Evolutionary conservation across 2,329 filamentous ascomycete species (phyloP), one percentile per base, ranked within the genome.

Genomic region (Whalleya microplaca): DNA sequence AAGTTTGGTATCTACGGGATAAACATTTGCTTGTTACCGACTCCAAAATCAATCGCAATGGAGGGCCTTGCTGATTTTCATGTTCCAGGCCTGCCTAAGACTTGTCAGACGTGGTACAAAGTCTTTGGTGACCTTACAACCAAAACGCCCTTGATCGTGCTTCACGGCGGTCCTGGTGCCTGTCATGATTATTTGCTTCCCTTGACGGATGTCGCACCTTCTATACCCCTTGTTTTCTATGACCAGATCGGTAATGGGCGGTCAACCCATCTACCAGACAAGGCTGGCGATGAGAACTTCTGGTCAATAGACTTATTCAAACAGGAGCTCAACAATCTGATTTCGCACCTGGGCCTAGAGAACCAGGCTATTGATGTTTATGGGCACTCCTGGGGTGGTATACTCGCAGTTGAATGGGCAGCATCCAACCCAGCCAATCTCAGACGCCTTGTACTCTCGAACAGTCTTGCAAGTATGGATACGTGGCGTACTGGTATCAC

Each of bases 231-330:
- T 12, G 21, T 83, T 20, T 72, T 82, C 61, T 84, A 83, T 67
- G 80, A 84, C 59, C 80, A 83, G 58, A 67, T 83, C 50, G 80
- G 80, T 21, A 77, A 76, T 54, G 80, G 79, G 10, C 66, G 69
- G 10, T 80, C 75, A 4, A 83, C 80, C 0, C 79, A 76, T 48
- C 69, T 82, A 14, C 73, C 61, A 1, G 75, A 79, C 45, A 78
- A 76, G 51, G 67, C 68, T 10, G 75, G 76, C 14, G 64, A 67
- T 43, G 58, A 61, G 40, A 1, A 48, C 9, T 67, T 68, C 56
- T 67, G 66, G 65, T 58, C 64, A 0, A 51, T 64, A 19, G 63
- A 67, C 3, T 57, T 68, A 16, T 68, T 68, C 40, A 55, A 55
- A 41, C 37, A 45, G 2, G 64, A 68, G 58, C 61, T 68, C 21